A percentile compares a stretch with the other conserved stretches of the same genome.
Evolutionary conservation across 2,329 filamentous ascomycete species (phyloP).

Genomic region (Ceratocystis ficicola): DNA sequence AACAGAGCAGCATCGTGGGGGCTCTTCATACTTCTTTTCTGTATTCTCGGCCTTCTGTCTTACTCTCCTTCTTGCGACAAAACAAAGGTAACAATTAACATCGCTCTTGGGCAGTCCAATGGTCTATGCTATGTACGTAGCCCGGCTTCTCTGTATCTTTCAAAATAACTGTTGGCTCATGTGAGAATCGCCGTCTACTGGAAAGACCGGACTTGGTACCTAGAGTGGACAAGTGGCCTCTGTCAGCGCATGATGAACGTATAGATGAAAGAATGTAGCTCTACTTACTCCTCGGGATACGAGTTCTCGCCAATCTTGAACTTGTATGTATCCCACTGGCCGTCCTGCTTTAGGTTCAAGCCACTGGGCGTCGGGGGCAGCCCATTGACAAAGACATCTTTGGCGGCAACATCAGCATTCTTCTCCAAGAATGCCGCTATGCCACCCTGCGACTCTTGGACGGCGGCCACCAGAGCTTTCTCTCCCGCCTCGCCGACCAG

Average conservation of each 20-base stretch:
- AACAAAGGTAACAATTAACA: slow-evolving; percentile 12
- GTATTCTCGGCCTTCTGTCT: background rate
- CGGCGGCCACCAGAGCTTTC: slow-evolving; percentile 59
- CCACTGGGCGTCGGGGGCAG: slow-evolving; percentile 78
- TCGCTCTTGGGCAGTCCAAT: slow-evolving; percentile 7
- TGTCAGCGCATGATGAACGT: slow-evolving; percentile 27
- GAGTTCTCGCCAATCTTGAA: slow-evolving; percentile 54
- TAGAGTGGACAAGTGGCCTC: slow-evolving; percentile 26
- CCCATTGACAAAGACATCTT: slow-evolving; percentile 60
- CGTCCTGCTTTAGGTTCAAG: slow-evolving; percentile 40
- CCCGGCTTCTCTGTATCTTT: slow-evolving; percentile 24
- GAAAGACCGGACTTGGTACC: slow-evolving; percentile 55
- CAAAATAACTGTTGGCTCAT: slow-evolving; percentile 22
- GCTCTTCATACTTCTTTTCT: background rate
- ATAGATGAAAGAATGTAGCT: background rate
- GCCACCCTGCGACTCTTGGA: slow-evolving; percentile 59
- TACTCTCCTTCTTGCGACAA: background rate
- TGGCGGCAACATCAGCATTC: slow-evolving; percentile 39
- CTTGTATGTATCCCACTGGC: slow-evolving; percentile 54
- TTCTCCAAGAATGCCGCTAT: slow-evolving; percentile 45
- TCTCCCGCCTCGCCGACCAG: slow-evolving; percentile 52
- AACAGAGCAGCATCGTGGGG: too few species aligned
- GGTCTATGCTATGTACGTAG: slow-evolving; percentile 5
- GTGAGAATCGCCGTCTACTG: slow-evolving; percentile 30
- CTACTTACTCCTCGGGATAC: slow-evolving; percentile 56